These are phyloP conservation scores for Bretziella fagacearum DNA, from an alignment of 2,329 filamentous ascomycete genomes.

Conservation along the genomic window DNA sequence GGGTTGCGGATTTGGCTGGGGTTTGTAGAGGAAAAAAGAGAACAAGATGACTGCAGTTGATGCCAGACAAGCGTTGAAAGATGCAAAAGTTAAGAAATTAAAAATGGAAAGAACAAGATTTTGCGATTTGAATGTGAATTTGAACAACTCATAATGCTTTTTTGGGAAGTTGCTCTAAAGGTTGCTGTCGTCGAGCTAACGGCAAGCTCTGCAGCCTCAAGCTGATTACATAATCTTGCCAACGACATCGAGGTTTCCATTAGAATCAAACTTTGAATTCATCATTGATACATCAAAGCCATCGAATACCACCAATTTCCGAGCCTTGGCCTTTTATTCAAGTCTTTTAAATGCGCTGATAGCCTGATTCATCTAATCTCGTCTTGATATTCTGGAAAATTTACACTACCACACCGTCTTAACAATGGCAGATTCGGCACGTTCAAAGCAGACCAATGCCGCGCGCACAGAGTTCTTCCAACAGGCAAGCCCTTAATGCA, in stretches of 20 bases:
- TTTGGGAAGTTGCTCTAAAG: no score
- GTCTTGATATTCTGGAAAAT: neutral
- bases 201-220: neutral
- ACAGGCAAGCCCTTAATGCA: conserved; percentile 18
- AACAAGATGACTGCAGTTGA: no score
- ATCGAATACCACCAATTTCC: neutral
- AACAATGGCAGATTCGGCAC: conserved; percentile 1
- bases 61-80: no score
- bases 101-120: no score
- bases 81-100: no score
- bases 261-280: no score
- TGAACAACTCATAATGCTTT: no score
- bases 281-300: neutral
- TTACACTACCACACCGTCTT: neutral
- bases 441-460: conserved; percentile 5
- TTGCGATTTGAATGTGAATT: no score
- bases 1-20: no score
- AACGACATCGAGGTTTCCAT: no score
- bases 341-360: neutral
- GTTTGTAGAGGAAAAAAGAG: no score
- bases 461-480: conserved; percentile 24
- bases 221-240: conserved; percentile 1
- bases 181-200: no score
- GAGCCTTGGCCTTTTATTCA: neutral
- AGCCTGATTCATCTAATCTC: neutral